A percentile compares a stretch with the other conserved stretches of the same genome.
These are phyloP conservation scores for Nannizzia gypsea DNA, from an alignment of 2,329 filamentous ascomycete species.

Conservation along the genomic window DNA sequence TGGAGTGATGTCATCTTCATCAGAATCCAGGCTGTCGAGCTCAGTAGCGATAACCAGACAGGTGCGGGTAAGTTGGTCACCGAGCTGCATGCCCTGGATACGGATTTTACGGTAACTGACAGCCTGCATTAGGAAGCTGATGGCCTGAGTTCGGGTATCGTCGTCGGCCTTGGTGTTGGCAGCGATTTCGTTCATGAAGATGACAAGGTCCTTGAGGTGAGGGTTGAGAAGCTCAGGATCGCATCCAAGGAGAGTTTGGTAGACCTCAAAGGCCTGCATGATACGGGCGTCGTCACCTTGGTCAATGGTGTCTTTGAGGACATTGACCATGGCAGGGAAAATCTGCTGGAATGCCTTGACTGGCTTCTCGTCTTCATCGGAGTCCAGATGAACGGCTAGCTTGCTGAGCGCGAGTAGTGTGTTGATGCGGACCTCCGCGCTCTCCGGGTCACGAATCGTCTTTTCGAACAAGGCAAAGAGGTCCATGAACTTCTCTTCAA, in stretches of 20 bases:
- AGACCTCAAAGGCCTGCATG: constrained; percentile 87
- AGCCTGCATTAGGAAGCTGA: constrained; percentile 87
- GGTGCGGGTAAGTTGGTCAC: constrained; percentile 75
- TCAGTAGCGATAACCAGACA: constrained; percentile 82
- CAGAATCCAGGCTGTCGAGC: constrained; percentile 54
- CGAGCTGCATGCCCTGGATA: constrained; percentile 80
- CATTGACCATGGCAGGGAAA: constrained; percentile 76
- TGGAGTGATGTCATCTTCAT: constrained; percentile 77
- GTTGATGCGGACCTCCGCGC: constrained; percentile 86
- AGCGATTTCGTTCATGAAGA: constrained; percentile 86
- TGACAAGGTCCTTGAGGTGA: constrained; percentile 80
- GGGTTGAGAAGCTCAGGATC: constrained; percentile 71
- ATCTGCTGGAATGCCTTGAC: constrained; percentile 66
- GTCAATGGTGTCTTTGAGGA: constrained; percentile 74
- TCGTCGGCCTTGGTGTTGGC: constrained; percentile 66
- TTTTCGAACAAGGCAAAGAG: constrained; percentile 74
- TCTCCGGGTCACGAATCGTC: constrained; percentile 83
- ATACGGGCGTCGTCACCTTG: constrained; percentile 73
- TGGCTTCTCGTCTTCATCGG: constrained; percentile 67
- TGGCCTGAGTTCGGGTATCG: constrained; percentile 76
- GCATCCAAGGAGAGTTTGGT: constrained; percentile 87
- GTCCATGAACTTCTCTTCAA: constrained; percentile 66
- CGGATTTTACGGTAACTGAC: constrained; percentile 90
- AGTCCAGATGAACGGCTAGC: constrained; percentile 74
- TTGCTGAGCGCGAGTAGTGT: constrained; percentile 83